Evolutionary conservation across 2,329 filamentous ascomycete species (phyloP).

Genomic region (Colletotrichum orchidophilum): DNA sequence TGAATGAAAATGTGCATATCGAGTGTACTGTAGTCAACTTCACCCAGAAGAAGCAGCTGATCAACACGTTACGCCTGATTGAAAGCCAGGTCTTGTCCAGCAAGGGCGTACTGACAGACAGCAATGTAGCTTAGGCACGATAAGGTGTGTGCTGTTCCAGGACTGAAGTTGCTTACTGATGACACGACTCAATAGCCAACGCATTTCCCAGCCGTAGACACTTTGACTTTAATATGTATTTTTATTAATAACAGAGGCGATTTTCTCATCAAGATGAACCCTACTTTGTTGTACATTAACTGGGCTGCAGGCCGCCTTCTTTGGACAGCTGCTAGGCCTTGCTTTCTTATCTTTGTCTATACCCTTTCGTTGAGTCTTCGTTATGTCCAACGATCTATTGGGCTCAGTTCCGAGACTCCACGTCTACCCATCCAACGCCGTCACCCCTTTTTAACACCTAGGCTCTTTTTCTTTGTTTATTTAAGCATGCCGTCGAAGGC

Average conservation of each 20-base stretch:
- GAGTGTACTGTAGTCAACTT: no score
- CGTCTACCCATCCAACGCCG: conserved; percentile 36
- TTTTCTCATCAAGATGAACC: conserved; percentile 25
- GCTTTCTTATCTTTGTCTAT: conserved; percentile 20
- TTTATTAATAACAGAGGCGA: conserved; percentile 30
- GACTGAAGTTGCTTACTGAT: not conserved
- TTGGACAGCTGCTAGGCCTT: not conserved
- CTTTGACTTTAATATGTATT: not conserved
- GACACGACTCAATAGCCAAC: not conserved
- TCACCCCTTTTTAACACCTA: not conserved
- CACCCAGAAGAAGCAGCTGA: no score
- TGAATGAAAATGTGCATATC: no score
- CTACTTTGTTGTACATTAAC: conserved; percentile 32
- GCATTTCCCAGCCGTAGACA: not conserved
- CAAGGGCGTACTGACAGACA: no score
- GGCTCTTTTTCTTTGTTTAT: conserved; percentile 37
- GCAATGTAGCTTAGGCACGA: no score
- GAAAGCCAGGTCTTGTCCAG: no score
- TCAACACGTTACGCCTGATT: no score
- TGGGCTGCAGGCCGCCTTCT: conserved; percentile 7
- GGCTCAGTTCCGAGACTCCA: conserved; percentile 20
- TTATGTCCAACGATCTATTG: conserved; percentile 48
- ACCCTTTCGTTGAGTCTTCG: conserved; percentile 7
- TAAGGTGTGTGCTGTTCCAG: not conserved
- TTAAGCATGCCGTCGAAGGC: conserved; percentile 73